A percentile compares a stretch with the other conserved stretches of the same genome.
Evolutionary conservation across 805 yeast species (phyloP).

Genomic region (Ogataea glucozyma): DNA sequence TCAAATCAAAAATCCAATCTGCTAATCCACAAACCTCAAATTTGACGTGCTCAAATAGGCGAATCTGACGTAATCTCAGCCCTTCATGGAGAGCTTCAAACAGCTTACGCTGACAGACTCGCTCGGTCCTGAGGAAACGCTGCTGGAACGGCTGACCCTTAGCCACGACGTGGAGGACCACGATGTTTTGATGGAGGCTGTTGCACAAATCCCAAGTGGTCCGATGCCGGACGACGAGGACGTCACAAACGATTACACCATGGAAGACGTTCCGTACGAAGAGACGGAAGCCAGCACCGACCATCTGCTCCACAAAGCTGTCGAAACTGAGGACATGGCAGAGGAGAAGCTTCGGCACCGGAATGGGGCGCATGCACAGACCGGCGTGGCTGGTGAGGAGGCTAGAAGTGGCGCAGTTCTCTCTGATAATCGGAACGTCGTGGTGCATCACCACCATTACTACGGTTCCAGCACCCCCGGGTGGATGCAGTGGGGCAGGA

Average conservation of each 20-base stretch:
- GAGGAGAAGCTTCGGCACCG: conserved; percentile 10
- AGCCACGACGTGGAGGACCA: conserved; percentile 2
- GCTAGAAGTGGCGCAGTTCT: neutral
- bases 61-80: no score
- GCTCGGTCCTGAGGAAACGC: conserved; percentile 14
- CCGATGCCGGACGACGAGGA: neutral
- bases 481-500: neutral
- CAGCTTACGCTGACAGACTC: conserved; percentile 15
- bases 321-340: no score
- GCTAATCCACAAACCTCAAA: no score
- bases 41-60: no score
- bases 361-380: conserved; percentile 12
- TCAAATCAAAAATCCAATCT: neutral
- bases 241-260: conserved; percentile 10
- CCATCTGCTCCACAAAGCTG: no score
- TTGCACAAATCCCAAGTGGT: neutral
- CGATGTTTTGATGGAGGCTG: conserved; percentile 4
- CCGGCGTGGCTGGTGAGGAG: conserved; percentile 1
- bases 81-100: conserved; percentile 16
- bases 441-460: conserved; percentile 15
- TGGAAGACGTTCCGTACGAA: conserved; percentile 21
- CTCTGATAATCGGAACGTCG: conserved; percentile 2
- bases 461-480: conserved; percentile 6
- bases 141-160: conserved; percentile 14
- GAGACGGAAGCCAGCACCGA: no score